Percentiles rank a stretch among this genome's conserved stretches.
phyloP scores from a whole-genome alignment of 176 grass and related monocot species.

The Oryza glumipatula region DNA sequence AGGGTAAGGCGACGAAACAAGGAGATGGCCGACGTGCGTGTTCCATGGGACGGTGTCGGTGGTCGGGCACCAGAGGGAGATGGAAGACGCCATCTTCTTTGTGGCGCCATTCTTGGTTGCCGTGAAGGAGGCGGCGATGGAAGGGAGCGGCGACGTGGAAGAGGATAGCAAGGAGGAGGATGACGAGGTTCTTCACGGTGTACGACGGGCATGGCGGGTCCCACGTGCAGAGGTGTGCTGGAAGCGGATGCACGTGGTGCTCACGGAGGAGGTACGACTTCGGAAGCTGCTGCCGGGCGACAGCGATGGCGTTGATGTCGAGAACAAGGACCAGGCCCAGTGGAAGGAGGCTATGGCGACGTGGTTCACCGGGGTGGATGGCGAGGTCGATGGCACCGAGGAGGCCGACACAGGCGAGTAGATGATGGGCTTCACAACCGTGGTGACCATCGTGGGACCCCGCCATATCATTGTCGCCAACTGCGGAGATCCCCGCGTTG shows the following conservation, averaged over 20 bases:
- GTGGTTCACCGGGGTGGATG: constrained; percentile 67
- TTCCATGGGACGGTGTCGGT: constrained; percentile 44
- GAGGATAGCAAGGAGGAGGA: background rate
- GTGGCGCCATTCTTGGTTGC: constrained; percentile 8
- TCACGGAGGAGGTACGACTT: constrained; percentile 64
- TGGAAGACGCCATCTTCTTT: constrained; percentile 60
- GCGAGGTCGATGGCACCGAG: constrained; percentile 39
- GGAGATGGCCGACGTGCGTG: background rate
- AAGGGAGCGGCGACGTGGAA: background rate
- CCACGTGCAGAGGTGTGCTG: constrained; percentile 52
- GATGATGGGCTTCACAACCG: constrained; percentile 57
- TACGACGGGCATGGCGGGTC: constrained; percentile 65
- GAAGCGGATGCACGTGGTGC: constrained; percentile 60
- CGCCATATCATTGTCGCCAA: constrained; percentile 68
- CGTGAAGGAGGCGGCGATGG: background rate
- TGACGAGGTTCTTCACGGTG: constrained; percentile 50
- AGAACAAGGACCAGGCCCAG: background rate
- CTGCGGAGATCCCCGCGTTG: constrained; percentile 70
- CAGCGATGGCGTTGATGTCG: no score
- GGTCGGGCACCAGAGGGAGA: constrained; percentile 46
- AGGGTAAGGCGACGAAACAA: no score
- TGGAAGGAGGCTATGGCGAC: constrained; percentile 63
- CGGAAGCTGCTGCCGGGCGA: background rate
- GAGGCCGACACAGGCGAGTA: background rate
- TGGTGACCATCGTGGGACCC: constrained; percentile 50